Conservation (phyloP, 1,284 basidiomycete genomes). For the Ustilago sp. region DNA sequence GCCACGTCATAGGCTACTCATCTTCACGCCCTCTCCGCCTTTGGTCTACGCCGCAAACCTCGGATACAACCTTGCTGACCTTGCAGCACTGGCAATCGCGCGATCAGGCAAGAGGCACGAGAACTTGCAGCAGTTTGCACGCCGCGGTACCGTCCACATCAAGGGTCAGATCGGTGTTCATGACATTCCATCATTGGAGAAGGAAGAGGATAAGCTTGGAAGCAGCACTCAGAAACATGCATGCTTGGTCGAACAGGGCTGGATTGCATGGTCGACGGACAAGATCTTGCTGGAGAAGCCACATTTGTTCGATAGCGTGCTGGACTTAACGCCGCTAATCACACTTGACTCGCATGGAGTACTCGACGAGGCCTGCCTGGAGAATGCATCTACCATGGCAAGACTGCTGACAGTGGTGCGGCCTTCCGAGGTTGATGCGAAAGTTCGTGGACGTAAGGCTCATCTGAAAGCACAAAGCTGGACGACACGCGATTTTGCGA, state of each 20-base stretch:
- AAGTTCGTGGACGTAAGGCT: not conserved
- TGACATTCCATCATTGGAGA: slow-evolving; percentile 48
- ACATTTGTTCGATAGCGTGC: slow-evolving; percentile 55
- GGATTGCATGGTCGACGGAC: slow-evolving; percentile 63
- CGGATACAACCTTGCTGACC: slow-evolving; percentile 54
- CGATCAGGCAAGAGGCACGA: slow-evolving; percentile 31
- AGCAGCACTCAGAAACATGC: not conserved
- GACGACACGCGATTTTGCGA: slow-evolving; percentile 59
- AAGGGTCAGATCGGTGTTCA: slow-evolving; percentile 60
- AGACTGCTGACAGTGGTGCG: slow-evolving; percentile 18
- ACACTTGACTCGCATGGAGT: slow-evolving; percentile 26
- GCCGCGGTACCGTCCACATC: slow-evolving; percentile 29
- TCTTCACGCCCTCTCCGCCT: slow-evolving; percentile 51
- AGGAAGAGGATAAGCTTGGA: slow-evolving; percentile 31
- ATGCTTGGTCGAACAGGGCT: slow-evolving; percentile 18
- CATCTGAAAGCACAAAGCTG: slow-evolving; percentile 47
- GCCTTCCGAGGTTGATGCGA: slow-evolving; percentile 6
- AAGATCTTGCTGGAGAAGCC: slow-evolving; percentile 61
- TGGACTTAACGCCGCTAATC: slow-evolving; percentile 54
- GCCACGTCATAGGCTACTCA: slow-evolving; percentile 51
- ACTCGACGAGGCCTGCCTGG: slow-evolving; percentile 26
- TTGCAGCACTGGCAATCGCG: slow-evolving; percentile 32
- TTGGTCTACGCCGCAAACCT: slow-evolving; percentile 42
- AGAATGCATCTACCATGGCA: slow-evolving; percentile 24
- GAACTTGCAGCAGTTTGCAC: slow-evolving; percentile 26